Evolutionary conservation across 257 asterid genomes (phyloP).

Genomic region (Voacanga thouarsii): DNA sequence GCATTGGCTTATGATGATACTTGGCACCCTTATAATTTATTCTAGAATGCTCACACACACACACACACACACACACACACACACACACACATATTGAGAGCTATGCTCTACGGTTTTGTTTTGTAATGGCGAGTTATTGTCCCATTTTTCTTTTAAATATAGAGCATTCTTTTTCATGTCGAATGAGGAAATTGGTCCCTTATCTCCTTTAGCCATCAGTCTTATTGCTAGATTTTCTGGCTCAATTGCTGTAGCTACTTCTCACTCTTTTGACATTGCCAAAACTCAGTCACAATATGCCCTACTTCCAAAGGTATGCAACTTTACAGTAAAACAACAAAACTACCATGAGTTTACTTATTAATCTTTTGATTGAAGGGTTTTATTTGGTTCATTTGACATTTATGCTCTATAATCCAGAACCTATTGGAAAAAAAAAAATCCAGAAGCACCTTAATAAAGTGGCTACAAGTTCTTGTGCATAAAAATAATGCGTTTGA

Average conservation of each 20-base stretch:
- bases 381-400: too few relatives aligned
- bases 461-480: too few relatives aligned
- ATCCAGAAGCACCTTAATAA: too few relatives aligned
- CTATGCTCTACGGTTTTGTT: neutral
- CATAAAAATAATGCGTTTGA: too few relatives aligned
- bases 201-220: slow-evolving; percentile 80
- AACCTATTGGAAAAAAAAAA: too few relatives aligned
- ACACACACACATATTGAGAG: neutral
- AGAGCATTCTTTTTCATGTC: slow-evolving; percentile 39
- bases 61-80: too few relatives aligned
- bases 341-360: neutral
- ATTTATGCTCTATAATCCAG: too few relatives aligned
- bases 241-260: slow-evolving; percentile 85
- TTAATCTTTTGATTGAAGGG: neutral
- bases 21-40: too few relatives aligned
- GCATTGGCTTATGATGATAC: too few relatives aligned
- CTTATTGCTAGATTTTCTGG: slow-evolving; percentile 95
- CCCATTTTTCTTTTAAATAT: neutral
- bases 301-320: slow-evolving; percentile 74
- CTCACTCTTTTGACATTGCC: slow-evolving; percentile 91
- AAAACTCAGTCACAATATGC: slow-evolving; percentile 77
- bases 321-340: neutral
- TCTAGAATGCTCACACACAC: too few relatives aligned
- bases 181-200: slow-evolving; percentile 77
- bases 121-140: neutral